Evolutionary conservation across 768 basidiomycete species (phyloP).

Genomic region (Phylloporus arenicola): DNA sequence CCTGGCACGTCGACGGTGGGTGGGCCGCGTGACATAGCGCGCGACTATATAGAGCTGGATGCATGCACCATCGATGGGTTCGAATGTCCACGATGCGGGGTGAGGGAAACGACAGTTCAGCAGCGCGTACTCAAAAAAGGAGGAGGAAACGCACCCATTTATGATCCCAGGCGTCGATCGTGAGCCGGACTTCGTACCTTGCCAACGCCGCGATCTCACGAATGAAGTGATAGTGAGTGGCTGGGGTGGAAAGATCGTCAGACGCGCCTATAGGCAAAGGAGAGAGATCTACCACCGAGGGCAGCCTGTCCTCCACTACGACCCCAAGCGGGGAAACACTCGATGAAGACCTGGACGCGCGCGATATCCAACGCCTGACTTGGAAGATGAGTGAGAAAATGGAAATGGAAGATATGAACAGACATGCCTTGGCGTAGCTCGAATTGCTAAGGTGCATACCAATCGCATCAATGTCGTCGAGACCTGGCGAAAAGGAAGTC

Average conservation of each 20-base stretch:
- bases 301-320: slow-evolving; percentile 57
- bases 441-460: slow-evolving; percentile 79
- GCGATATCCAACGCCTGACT: slow-evolving; percentile 41
- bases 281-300: slow-evolving; percentile 36
- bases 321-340: slow-evolving; percentile 53
- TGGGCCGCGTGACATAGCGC: slow-evolving; percentile 56
- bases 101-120: not conserved
- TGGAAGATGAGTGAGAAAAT: not conserved
- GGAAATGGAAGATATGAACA: not conserved
- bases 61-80: not conserved
- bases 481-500: slow-evolving; percentile 31
- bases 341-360: slow-evolving; percentile 44
- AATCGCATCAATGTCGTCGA: slow-evolving; percentile 63
- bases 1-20: slow-evolving; percentile 12
- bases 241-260: slow-evolving; percentile 27
- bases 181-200: slow-evolving; percentile 55
- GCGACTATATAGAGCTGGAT: slow-evolving; percentile 55
- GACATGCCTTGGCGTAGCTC: slow-evolving; percentile 63
- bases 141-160: slow-evolving; percentile 63
- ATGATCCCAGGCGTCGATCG: slow-evolving; percentile 61
- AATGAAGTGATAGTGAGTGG: slow-evolving; percentile 63
- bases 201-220: slow-evolving; percentile 63
- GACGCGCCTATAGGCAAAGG: too few relatives aligned
- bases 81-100: not conserved
- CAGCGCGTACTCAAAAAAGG: not conserved